Evolutionary conservation across 345 rosid species (phyloP), one percentile per base, ranked within the genome.

Genomic region (Carallia brachiata): DNA sequence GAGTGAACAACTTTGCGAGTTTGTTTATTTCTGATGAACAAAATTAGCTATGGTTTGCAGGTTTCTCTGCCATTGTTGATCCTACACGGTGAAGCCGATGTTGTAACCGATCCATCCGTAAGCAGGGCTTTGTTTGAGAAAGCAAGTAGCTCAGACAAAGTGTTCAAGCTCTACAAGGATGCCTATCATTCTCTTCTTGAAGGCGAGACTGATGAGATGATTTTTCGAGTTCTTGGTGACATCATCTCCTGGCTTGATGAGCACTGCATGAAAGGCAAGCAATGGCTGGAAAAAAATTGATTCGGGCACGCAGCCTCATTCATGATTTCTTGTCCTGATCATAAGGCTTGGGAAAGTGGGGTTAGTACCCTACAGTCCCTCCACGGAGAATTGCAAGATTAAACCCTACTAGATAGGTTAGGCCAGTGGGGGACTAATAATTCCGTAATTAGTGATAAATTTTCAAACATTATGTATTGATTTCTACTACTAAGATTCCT

Each of bases 151-250:
- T 61, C 82, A 69, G 99, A 95, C 90, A 95, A 92, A 83, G 87
- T 74, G 73, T 78, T 89, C 58, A 78, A 78, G 73, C 80, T 90
- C 67, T 92, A 90, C 68, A 71, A 88, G 61, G 88, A 89, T 77
- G 89, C 94, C 50, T 79, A 70, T 71, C 99, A 95, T 79, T 69
- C 97, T 59, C 88, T 95, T 40, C 91, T 95, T 1, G 97, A 90
- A 77, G 99, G 98, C 0, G 99, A 95, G 67, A 86, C 98, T 2
- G 99, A 95, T 66, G 96, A 90, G 13, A 71, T 70, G 78, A 90
- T 92, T 63, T 75, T 82, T 23, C 88, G 74, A 77, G 99, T 92
- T 75, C 81, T 92, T 23, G 52, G 64, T 6, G 94, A 92, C 73
- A 89, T 95, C n/a, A 74, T 88, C 77, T 78, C 81, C 5, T 95